Evolutionary conservation across 2,329 filamentous ascomycete species (phyloP), one percentile per base, ranked within the genome.

Genomic region (Beauveria caledonica): DNA sequence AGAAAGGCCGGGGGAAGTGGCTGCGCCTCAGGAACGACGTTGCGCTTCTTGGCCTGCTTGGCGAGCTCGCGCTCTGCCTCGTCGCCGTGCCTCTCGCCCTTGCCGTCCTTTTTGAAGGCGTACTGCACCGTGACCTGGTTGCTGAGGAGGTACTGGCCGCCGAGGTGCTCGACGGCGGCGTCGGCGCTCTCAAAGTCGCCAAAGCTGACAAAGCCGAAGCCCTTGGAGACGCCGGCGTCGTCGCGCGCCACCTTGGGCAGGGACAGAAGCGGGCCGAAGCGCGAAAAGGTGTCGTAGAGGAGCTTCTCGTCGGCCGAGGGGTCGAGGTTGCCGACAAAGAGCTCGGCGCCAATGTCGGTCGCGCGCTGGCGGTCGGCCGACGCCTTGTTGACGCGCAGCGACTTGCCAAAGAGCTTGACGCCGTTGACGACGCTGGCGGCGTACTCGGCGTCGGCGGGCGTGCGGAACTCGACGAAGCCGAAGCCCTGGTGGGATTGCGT

Each of bases 91-190:
- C 94, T 82, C 77, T 97, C 93, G 67, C 93, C 93, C 77, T 96
- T 96, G 66, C 94, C 94, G 70, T 99, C 94, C 76, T 97, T 97
- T 81, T 99, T 99, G 83, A 96, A 97, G 44, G 94, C 94, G 74
- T 97, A 99, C 75, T 97, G 93, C 49, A 99, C 94, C 3, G 89
- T 90, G 67, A 97, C 88, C 74, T 96, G 90, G 77, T 96, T 96
- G 80, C 94, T 96, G 80, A 96, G 92, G 63, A 99, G 85, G 74
- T 94, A 97, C 77, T 97, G 92, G 56, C 91, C 91, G 72, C 96
- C 89, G 88, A 99, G 92, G 72, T 93, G 94, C 66, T 86, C 83
- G 64, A 96, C 90, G 46, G 94, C 92, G 63, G 90, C 88, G 70
- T 99, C 94, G 11, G 91, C 94, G 67, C 91, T 89, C 70, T 97